phyloP scores from a whole-genome alignment of 129 eudicot species.

The Flaveria robusta region DNA sequence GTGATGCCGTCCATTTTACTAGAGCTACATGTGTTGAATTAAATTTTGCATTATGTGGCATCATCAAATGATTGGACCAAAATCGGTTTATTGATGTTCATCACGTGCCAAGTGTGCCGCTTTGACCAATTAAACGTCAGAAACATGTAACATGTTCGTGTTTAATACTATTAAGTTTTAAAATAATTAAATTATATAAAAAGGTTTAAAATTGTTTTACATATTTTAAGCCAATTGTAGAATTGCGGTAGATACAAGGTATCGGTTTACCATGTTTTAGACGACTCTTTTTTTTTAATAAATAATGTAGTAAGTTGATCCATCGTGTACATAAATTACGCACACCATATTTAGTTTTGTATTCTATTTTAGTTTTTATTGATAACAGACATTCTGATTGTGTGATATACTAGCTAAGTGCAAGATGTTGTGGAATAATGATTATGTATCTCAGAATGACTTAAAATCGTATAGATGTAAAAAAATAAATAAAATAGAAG shows the following conservation, averaged over 20 bases:
- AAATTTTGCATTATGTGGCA: background rate
- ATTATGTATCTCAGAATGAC: no score
- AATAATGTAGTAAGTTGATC: background rate
- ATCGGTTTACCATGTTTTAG: background rate
- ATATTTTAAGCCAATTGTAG: background rate
- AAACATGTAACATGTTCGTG: background rate
- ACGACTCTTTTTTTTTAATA: background rate
- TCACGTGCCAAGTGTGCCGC: constrained; percentile 18
- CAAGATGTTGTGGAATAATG: no score
- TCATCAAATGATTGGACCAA: constrained; percentile 7
- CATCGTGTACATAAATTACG: no score
- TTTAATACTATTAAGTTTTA: background rate
- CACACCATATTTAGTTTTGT: no score
- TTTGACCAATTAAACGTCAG: background rate
- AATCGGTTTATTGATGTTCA: background rate
- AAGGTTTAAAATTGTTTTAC: background rate
- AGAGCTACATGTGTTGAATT: background rate
- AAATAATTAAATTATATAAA: background rate
- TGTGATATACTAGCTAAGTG: no score
- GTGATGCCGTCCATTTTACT: background rate
- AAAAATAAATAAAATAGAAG: no score
- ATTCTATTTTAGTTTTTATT: no score
- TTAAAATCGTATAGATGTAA: no score
- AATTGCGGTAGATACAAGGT: background rate
- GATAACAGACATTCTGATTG: no score